Evolutionary conservation across 495 filamentous ascomycete species (phyloP).

Genomic region (Aspergillus saccharolyticus): DNA sequence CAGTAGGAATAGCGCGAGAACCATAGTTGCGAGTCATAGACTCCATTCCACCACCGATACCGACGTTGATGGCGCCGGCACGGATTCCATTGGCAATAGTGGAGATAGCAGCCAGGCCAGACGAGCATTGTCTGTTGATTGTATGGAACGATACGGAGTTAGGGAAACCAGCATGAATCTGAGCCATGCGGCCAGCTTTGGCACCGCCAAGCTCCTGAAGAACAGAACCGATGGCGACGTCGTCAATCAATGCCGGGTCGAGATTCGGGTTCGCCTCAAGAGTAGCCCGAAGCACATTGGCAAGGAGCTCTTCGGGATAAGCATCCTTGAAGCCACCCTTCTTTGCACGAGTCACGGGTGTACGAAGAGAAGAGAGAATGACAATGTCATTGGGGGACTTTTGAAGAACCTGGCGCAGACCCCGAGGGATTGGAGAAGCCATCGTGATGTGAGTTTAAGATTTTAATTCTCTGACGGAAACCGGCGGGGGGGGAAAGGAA

Average conservation of each 20-base stretch:
- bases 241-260: slow-evolving; percentile 65
- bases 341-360: slow-evolving; percentile 74
- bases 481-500: too few relatives aligned
- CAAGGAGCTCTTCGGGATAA: slow-evolving; percentile 84
- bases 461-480: not conserved
- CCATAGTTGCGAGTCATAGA: slow-evolving; percentile 91
- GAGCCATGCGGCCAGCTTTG: slow-evolving; percentile 88
- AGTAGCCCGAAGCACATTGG: slow-evolving; percentile 76
- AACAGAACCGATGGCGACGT: slow-evolving; percentile 81
- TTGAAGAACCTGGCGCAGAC: slow-evolving; percentile 70
- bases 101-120: slow-evolving; percentile 69
- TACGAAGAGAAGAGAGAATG: slow-evolving; percentile 83
- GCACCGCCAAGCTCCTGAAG: slow-evolving; percentile 85
- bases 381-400: slow-evolving; percentile 80
- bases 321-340: slow-evolving; percentile 83
- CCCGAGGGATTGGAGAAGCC: slow-evolving; percentile 55
- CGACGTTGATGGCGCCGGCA: slow-evolving; percentile 66
- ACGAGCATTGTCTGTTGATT: slow-evolving; percentile 81
- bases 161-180: slow-evolving; percentile 77
- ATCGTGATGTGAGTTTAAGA: slow-evolving; percentile 25
- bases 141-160: slow-evolving; percentile 71
- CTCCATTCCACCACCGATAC: slow-evolving; percentile 88
- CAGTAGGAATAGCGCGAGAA: slow-evolving; percentile 70
- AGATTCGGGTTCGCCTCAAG: slow-evolving; percentile 71
- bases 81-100: slow-evolving; percentile 65